These are phyloP conservation scores for Acanthamoeba triangularis DNA, from an alignment of 208 protist species.

Conservation along the genomic window DNA sequence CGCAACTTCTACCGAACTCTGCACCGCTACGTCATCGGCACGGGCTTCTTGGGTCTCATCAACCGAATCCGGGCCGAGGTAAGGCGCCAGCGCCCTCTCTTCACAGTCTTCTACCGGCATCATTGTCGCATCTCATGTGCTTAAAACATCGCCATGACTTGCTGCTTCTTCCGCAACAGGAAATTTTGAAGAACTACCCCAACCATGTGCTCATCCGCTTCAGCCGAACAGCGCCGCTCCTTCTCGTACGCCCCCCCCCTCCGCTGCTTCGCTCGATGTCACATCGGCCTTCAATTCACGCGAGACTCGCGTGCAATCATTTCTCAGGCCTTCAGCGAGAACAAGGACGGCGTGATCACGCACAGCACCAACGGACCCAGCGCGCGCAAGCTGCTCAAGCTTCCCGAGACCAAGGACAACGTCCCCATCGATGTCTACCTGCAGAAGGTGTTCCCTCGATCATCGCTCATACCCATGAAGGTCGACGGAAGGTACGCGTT, in stretches of 20 bases:
- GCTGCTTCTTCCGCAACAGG: neutral
- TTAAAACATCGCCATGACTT: no score
- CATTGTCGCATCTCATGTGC: no score
- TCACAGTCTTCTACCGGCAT: no score
- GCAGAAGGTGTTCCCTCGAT: slow-evolving; percentile 21
- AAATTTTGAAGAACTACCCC: slow-evolving; percentile 60
- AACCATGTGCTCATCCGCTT: slow-evolving; percentile 48
- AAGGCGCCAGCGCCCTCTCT: neutral
- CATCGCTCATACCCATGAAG: slow-evolving; percentile 57
- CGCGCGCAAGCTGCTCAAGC: slow-evolving; percentile 56
- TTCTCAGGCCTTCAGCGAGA: slow-evolving; percentile 46
- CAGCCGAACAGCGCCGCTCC: slow-evolving; percentile 15
- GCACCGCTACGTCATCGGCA: slow-evolving; percentile 44
- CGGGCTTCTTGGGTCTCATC: slow-evolving; percentile 51
- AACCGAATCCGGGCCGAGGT: slow-evolving; percentile 61
- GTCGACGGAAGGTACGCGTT: slow-evolving; percentile 34
- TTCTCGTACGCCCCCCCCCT: neutral
- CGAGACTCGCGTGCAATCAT: neutral
- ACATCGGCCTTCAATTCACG: neutral
- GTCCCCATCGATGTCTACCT: slow-evolving; percentile 47
- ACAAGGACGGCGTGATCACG: slow-evolving; percentile 24
- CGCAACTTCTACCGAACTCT: slow-evolving; percentile 31
- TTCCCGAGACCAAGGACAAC: slow-evolving; percentile 51
- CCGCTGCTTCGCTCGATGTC: no score
- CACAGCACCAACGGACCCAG: slow-evolving; percentile 37